A percentile compares a stretch with the other conserved stretches of the same genome.
phyloP scores from a whole-genome alignment of 2,329 filamentous ascomycete species.

The Fusarium odoratissimum region DNA sequence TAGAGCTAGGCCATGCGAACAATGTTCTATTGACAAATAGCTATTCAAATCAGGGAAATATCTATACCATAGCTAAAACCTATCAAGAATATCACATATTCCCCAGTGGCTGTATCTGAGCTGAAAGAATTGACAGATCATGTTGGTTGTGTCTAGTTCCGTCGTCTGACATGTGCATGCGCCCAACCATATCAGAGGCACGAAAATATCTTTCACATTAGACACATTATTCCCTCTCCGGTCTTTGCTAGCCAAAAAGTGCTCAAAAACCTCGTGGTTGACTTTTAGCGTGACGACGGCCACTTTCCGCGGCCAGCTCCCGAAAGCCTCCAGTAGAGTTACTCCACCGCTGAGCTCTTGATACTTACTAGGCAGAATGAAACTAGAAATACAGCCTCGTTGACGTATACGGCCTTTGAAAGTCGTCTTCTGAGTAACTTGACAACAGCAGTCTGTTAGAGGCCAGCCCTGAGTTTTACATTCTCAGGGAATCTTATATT shows the following conservation, averaged over 20 bases:
- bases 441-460: no score
- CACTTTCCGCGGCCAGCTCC: neutral
- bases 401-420: neutral
- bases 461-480: no score
- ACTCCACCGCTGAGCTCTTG: no score
- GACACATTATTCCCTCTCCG: fast-evolving
- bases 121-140: no score
- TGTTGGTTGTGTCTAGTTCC: neutral
- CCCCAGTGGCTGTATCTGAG: fast-evolving
- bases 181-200: fast-evolving
- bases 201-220: fast-evolving
- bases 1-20: fast-evolving
- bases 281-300: neutral
- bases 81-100: neutral
- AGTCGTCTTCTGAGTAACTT: neutral
- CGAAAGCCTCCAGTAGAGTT: neutral
- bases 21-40: no score
- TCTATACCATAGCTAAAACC: neutral
- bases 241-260: neutral
- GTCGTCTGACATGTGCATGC: neutral
- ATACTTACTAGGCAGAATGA: fast-evolving
- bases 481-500: no score
- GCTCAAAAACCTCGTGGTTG: no score
- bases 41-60: neutral
- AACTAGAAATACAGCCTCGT: neutral